These are phyloP conservation scores for Tritrichomonas foetus DNA, from an alignment of 208 protist genomes.

Conservation along the genomic window DNA sequence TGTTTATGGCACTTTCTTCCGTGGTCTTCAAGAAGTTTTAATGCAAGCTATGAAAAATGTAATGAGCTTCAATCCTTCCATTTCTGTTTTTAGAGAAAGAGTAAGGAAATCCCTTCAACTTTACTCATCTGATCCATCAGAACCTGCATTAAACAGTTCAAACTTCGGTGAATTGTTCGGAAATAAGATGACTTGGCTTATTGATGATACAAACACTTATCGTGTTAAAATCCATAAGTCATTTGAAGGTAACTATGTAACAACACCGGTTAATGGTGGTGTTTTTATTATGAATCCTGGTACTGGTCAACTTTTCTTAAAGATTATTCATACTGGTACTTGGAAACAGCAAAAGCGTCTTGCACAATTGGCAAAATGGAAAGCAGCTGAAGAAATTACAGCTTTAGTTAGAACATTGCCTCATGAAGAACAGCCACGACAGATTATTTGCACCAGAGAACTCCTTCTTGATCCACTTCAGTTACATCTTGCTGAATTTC, in stretches of 20 bases:
- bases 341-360: slow-evolving; percentile 99
- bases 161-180: slow-evolving; percentile 92
- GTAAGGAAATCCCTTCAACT: slow-evolving; percentile 98
- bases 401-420: slow-evolving; percentile 96
- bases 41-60: slow-evolving; percentile 94
- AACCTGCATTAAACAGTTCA: slow-evolving; percentile 88
- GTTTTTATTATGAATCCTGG: slow-evolving; percentile 99
- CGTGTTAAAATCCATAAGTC: slow-evolving; percentile 99
- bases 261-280: slow-evolving; percentile 91
- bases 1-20: slow-evolving; percentile 93
- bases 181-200: slow-evolving; percentile 99
- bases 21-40: slow-evolving; percentile 91
- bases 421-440: slow-evolving; percentile 95
- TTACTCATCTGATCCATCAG: slow-evolving; percentile 97
- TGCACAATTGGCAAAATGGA: slow-evolving; percentile 98
- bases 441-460: slow-evolving; percentile 99
- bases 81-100: slow-evolving; percentile 97
- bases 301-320: slow-evolving; percentile 98
- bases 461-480: slow-evolving; percentile 90
- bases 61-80: slow-evolving; percentile 98
- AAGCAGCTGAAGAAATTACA: slow-evolving; percentile 98
- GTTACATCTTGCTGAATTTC: slow-evolving; percentile 95
- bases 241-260: slow-evolving; percentile 78
- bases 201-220: slow-evolving; percentile 76
- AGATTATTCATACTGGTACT: slow-evolving; percentile 98